Evolutionary conservation across 225 moss, liverwort and hornwort species (phyloP).

Genomic region (Physcomitrium patens): DNA sequence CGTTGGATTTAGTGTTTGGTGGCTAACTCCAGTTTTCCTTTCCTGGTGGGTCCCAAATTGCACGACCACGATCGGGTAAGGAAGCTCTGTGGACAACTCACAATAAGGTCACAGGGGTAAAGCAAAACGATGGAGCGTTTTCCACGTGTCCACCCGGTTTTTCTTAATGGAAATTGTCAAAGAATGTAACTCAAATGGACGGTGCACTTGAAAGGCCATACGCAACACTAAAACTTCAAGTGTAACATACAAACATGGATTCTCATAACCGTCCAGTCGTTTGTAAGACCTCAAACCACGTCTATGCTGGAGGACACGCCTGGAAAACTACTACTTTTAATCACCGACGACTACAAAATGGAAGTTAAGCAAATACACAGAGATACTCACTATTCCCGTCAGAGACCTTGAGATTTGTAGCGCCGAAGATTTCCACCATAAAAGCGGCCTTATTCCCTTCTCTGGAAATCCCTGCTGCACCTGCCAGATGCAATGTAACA

Average conservation of each 20-base stretch:
- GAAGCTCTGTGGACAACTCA: slow-evolving; percentile 28
- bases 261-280: neutral
- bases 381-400: slow-evolving; percentile 36
- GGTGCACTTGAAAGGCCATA: neutral
- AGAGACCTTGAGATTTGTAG: slow-evolving; percentile 33
- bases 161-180: no score
- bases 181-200: neutral
- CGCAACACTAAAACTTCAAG: neutral
- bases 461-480: slow-evolving; percentile 38
- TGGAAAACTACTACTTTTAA: slow-evolving; percentile 4
- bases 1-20: slow-evolving; percentile 33
- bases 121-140: neutral
- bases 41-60: slow-evolving; percentile 32
- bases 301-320: neutral
- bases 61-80: slow-evolving; percentile 42
- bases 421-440: slow-evolving; percentile 42
- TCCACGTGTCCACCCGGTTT: no score
- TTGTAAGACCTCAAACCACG: neutral
- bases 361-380: slow-evolving; percentile 19
- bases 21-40: slow-evolving; percentile 29
- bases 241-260: neutral
- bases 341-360: neutral
- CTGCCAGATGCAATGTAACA: slow-evolving; percentile 12
- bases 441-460: slow-evolving; percentile 39
- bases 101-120: slow-evolving; percentile 5